A percentile compares a stretch with the other conserved stretches of the same genome.
These are phyloP conservation scores for Choiromyces venosus DNA, from an alignment of 495 filamentous ascomycete genomes.

Conservation along the genomic window DNA sequence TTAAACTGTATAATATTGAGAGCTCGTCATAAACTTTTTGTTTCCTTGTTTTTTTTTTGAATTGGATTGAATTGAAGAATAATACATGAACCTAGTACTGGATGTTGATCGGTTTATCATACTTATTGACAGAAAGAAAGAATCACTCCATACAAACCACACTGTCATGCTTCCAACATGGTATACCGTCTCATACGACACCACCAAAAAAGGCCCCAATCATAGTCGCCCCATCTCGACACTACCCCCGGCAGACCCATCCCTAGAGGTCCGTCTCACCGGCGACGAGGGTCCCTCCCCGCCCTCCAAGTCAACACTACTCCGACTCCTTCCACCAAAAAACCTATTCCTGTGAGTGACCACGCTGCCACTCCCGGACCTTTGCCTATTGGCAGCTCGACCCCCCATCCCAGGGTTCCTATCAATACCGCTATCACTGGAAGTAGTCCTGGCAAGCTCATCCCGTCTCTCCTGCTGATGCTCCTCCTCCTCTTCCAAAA, in stretches of 20 bases:
- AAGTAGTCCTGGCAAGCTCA: slow-evolving; percentile 20
- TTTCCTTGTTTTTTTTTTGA: too few species aligned
- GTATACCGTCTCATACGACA: too few species aligned
- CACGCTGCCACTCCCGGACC: slow-evolving; percentile 22
- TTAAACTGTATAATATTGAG: slow-evolving; percentile 14
- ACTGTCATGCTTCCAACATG: not conserved
- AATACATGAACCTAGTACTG: not conserved
- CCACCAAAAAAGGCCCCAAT: not conserved
- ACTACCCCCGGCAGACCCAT: slow-evolving; percentile 3
- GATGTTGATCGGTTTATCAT: not conserved
- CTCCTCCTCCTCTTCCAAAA: slow-evolving; percentile 30
- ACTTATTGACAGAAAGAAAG: not conserved
- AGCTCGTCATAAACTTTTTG: not conserved
- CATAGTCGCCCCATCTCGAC: slow-evolving; percentile 10
- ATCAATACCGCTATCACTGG: slow-evolving; percentile 3
- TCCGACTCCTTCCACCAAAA: slow-evolving; percentile 14
- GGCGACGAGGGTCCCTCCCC: not conserved
- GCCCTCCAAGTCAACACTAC: slow-evolving; percentile 20
- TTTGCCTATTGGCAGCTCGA: slow-evolving; percentile 9
- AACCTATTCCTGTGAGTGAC: slow-evolving; percentile 28
- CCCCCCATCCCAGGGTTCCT: slow-evolving; percentile 3
- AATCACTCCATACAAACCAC: not conserved
- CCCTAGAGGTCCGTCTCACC: not conserved
- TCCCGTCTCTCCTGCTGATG: slow-evolving; percentile 16
- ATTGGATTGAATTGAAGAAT: not conserved